Percentiles rank a stretch among this genome's conserved stretches.
Evolutionary conservation across 2,329 filamentous ascomycete species (phyloP).

Genomic region (Curvularia hawaiiensis): DNA sequence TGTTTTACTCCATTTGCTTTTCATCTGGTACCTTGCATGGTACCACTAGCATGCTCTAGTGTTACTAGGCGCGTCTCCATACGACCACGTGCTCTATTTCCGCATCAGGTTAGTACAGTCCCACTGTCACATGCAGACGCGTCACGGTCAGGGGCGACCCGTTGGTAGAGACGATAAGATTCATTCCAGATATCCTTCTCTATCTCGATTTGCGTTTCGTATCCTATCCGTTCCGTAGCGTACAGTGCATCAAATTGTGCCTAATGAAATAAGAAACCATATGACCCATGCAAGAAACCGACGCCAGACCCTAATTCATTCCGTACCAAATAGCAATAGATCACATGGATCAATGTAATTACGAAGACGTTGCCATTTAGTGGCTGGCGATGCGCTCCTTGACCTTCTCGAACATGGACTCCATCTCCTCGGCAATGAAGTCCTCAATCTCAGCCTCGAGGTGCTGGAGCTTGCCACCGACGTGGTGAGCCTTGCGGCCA

Average conservation of each 20-base stretch:
- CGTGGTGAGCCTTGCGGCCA: slow-evolving; percentile 48
- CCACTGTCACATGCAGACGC: background rate
- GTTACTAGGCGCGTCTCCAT: background rate
- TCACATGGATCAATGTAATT: slow-evolving; percentile 6
- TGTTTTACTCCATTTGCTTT: too few species aligned
- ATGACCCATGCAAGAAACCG: slow-evolving; percentile 14
- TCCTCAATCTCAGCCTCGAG: slow-evolving; percentile 53
- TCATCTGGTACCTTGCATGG: background rate
- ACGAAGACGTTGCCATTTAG: slow-evolving; percentile 23
- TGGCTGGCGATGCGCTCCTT: slow-evolving; percentile 45
- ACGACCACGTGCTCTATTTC: background rate
- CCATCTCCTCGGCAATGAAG: slow-evolving; percentile 56
- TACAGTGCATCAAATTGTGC: slow-evolving; percentile 22
- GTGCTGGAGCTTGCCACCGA: slow-evolving; percentile 56
- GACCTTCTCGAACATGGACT: slow-evolving; percentile 61
- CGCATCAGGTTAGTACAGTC: background rate
- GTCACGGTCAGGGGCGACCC: background rate
- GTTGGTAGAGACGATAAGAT: slow-evolving; percentile 5
- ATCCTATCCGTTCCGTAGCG: slow-evolving; percentile 3
- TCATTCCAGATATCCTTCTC: slow-evolving; percentile 19
- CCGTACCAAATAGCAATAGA: slow-evolving; percentile 11
- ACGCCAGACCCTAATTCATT: slow-evolving; percentile 15
- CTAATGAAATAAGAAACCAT: slow-evolving; percentile 14
- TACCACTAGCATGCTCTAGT: background rate
- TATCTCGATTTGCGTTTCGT: slow-evolving; percentile 13